Evolutionary conservation across 2,329 filamentous ascomycete species (phyloP), one percentile per base, ranked within the genome.

Genomic region (Trichoderma arundinaceum): DNA sequence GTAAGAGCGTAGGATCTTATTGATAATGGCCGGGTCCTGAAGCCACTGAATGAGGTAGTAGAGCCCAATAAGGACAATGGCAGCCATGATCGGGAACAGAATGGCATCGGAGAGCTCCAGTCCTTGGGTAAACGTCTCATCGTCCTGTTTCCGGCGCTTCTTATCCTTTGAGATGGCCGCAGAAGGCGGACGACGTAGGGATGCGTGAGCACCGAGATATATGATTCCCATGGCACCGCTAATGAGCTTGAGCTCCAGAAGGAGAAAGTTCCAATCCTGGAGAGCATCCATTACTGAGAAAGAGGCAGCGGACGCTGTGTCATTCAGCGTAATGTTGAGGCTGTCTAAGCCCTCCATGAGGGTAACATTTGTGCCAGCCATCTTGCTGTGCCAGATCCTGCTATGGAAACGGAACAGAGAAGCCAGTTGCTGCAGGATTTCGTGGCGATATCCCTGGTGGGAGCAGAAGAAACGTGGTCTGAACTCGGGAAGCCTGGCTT

Each of bases 41-140:
- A 97, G 86, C 85, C 90, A 95, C 76, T 96, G 92, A 74, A 98
- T 92, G 67, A 97, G 82, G 72, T 94, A 89, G 80, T 98, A 98
- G 12, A 98, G 82, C 5, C 88, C 88, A 48, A 88, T 84, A 8
- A 98, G 85, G 1, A 90, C 87, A 9, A 82, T 73, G 1, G 88
- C 92, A 6, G 93, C 94, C 63, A 93, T 81, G 38, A 97, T 71
- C 1, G 94, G 95, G 69, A 97, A 91, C 72, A 96, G 77, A 70
- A 98, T 86, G 54, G 92, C 94, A 77, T 98, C 94, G 0, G 86
- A 88, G 1, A 91, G 88, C 65, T 78, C 77, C 8, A 88, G 84
- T 74, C 67, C 87, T 79, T 70, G 86, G 2, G 75, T 66, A 53
- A 76, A 81, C 10, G 84, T 80, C 19, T 87, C 81, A 17, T 84